These are phyloP conservation scores for Prosopis cineraria DNA, from an alignment of 306 rosid species.

Conservation along the genomic window DNA sequence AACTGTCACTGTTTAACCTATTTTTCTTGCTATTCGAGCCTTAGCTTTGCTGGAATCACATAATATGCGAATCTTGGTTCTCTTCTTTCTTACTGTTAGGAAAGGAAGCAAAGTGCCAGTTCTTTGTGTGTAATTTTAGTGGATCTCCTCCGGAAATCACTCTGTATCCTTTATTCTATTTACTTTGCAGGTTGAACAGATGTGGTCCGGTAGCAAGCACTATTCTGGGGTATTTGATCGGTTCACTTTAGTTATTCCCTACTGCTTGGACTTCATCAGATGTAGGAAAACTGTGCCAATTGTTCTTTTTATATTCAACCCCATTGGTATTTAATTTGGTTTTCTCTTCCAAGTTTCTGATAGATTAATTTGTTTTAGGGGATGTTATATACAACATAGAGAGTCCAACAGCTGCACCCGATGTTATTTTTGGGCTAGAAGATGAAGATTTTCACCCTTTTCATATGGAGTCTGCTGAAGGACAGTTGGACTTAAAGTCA, in stretches of 20 bases:
- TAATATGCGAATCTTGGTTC: neutral
- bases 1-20: neutral
- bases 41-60: neutral
- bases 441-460: constrained; percentile 76
- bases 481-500: constrained; percentile 32
- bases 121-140: neutral
- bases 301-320: neutral
- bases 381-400: constrained; percentile 68
- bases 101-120: neutral
- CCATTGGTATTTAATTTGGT: neutral
- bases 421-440: constrained; percentile 78
- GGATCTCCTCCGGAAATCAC: neutral
- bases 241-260: constrained; percentile 78
- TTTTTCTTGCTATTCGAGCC: neutral
- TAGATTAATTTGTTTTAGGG: constrained; percentile 56
- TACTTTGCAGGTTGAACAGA: constrained; percentile 69
- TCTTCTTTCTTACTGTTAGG: neutral
- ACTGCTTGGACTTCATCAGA: constrained; percentile 82
- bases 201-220: constrained; percentile 81
- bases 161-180: neutral
- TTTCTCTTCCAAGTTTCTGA: constrained; percentile 6
- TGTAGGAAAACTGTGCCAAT: constrained; percentile 46
- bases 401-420: constrained; percentile 72
- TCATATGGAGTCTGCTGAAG: constrained; percentile 46
- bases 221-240: constrained; percentile 65